These are phyloP conservation scores for Allantophomopsis lycopodina DNA, from an alignment of 2,329 filamentous ascomycete genomes.

Conservation along the genomic window DNA sequence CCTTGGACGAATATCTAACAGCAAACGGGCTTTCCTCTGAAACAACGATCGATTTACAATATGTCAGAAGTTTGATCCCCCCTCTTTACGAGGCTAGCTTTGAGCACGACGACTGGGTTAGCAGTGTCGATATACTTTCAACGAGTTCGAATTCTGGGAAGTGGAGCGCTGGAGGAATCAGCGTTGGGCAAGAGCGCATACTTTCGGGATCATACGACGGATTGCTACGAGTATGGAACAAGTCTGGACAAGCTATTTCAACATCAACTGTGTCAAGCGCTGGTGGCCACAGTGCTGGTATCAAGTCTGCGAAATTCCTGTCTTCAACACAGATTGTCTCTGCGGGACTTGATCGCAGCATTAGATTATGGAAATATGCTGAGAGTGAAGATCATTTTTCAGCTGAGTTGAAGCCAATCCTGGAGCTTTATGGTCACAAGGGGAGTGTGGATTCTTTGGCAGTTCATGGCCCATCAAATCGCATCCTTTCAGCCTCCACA, in stretches of 20 bases:
- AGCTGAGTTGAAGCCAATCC: conserved; percentile 45
- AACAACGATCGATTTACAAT: conserved; percentile 77
- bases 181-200: conserved; percentile 52
- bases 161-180: conserved; percentile 36
- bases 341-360: conserved; percentile 68
- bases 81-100: conserved; percentile 84
- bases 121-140: conserved; percentile 71
- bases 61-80: conserved; percentile 81
- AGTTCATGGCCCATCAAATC: conserved; percentile 57
- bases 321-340: conserved; percentile 69
- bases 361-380: conserved; percentile 81
- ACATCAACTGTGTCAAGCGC: conserved; percentile 53
- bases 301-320: conserved; percentile 77
- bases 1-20: conserved; percentile 80
- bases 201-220: conserved; percentile 94
- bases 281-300: conserved; percentile 62
- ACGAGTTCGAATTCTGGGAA: conserved; percentile 43
- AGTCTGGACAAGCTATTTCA: conserved; percentile 71
- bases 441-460: conserved; percentile 62
- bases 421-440: conserved; percentile 77
- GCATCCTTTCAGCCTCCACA: conserved; percentile 73
- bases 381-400: conserved; percentile 49
- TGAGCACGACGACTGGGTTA: conserved; percentile 96
- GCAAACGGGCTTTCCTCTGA: conserved; percentile 81
- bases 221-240: conserved; percentile 77